These are phyloP conservation scores for Rhizopus microsporus DNA, from an alignment of 371 early-diverging fungal genomes.

Conservation along the genomic window DNA sequence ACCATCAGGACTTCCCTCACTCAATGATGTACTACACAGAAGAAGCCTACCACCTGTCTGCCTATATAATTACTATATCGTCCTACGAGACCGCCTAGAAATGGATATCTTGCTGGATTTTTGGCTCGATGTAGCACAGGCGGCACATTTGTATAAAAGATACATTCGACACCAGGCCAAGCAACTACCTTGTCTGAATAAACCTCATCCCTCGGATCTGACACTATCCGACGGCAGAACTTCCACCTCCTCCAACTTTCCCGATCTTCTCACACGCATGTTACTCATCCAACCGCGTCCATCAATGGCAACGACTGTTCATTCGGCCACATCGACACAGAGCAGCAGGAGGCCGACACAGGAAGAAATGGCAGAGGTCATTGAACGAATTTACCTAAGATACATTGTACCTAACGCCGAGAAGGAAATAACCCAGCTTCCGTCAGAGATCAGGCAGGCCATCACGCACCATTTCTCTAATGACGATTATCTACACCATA, in stretches of 20 bases:
- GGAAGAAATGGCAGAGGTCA: conserved; percentile 48
- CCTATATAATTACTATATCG: conserved; percentile 67
- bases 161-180: conserved; percentile 34
- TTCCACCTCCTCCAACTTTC: background rate
- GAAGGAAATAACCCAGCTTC: conserved; percentile 47
- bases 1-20: conserved; percentile 42
- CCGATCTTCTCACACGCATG: conserved; percentile 17
- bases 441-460: conserved; percentile 30
- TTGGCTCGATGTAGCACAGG: conserved; percentile 69
- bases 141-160: conserved; percentile 53
- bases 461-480: conserved; percentile 34
- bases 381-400: conserved; percentile 59
- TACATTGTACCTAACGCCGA: conserved; percentile 61
- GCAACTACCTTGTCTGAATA: conserved; percentile 2
- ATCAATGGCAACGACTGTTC: conserved; percentile 19
- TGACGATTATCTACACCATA: conserved; percentile 3
- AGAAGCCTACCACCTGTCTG: conserved; percentile 69
- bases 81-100: conserved; percentile 57
- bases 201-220: background rate
- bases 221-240: conserved; percentile 9
- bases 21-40: conserved; percentile 60
- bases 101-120: conserved; percentile 63
- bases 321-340: conserved; percentile 6
- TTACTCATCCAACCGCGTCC: conserved; percentile 17
- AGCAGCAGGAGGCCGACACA: conserved; percentile 30